Base-by-base conservation (phyloP, 306 rosid genomes). In the Trifolium fragiferum region DNA sequence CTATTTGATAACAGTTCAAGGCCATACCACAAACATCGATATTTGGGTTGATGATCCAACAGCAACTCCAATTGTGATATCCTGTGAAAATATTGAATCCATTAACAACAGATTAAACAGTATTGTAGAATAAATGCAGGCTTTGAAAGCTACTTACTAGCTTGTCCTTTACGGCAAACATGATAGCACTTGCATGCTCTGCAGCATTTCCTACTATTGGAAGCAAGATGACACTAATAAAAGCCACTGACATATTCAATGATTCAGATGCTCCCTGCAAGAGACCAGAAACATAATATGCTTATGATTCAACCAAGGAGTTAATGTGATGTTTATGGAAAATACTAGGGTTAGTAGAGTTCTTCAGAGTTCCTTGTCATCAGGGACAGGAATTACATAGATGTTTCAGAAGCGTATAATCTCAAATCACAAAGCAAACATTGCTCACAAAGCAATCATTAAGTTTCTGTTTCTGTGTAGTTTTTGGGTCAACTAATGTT, bases 111-210 rank as follows among this genome's bases (percentile, higher is more conserved):
- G 75, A 37, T 57, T 64, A 49, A 77, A 83, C 57, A 62, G 57
- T 57, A 47, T n/a, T 58, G 14, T 3, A 66, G 20, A 51, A 59
- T 37, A 73, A 77, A 64, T 66, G 46, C 13, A 66, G 15, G 69
- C 44, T 78, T 51, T 75, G 60, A 75, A 81, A 79, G 60, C 55
- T 76, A 85, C 98, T 87, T 83, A 93, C 98, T 83, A 93, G 98
- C 88, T 89, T 93, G 80, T 90, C 97, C 83, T 90, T 93, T 83
- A 87, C 82, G 60, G 98, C 98, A 86, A 93, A 93, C 97, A 90
- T 93, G 82, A 90, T 93, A 13, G 98, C 98, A 75, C 96, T 90
- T 63, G 93, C 98, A 76, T 93, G 88, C 69, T 84, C 88, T 33
- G 88, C 85, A 35, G 88, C 88, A 61, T 84, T 84, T 77, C 88